Evolutionary conservation across 768 basidiomycete genomes (phyloP).

Genomic region (Termitomyces sp.): DNA sequence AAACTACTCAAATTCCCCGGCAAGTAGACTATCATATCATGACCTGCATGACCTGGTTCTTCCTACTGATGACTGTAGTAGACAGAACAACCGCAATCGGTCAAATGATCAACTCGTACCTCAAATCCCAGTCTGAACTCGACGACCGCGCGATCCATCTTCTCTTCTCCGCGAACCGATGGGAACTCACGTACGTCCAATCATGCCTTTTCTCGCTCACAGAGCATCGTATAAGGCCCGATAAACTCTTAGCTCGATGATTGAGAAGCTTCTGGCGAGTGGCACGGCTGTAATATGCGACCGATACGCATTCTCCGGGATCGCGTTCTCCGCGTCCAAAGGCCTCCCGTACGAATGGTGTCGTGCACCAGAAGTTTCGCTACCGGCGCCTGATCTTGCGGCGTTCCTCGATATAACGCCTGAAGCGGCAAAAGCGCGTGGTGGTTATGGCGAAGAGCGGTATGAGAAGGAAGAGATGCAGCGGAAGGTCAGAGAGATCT

Average conservation of each 20-base stretch:
- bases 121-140: conserved; percentile 79
- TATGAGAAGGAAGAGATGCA: conserved; percentile 85
- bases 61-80: conserved; percentile 23
- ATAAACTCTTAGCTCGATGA: conserved; percentile 44
- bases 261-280: conserved; percentile 50
- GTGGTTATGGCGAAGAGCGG: conserved; percentile 83
- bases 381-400: conserved; percentile 87
- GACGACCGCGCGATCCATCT: conserved; percentile 92
- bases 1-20: conserved; percentile 88
- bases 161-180: conserved; percentile 94
- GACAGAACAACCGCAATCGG: conserved; percentile 92
- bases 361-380: conserved; percentile 75
- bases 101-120: conserved; percentile 89
- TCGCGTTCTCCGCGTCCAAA: conserved; percentile 80
- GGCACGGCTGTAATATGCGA: conserved; percentile 85
- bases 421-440: conserved; percentile 60
- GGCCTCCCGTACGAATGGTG: conserved; percentile 81
- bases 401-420: conserved; percentile 84
- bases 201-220: not conserved
- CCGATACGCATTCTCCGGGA: conserved; percentile 94
- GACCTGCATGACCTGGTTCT: too few relatives aligned
- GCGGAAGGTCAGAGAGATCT: conserved; percentile 54
- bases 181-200: conserved; percentile 77
- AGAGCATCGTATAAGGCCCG: not conserved
- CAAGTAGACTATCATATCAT: conserved; percentile 27